Evolutionary conservation across 2,329 filamentous ascomycete species (phyloP).

Genomic region (Salinomyces thailandicus): DNA sequence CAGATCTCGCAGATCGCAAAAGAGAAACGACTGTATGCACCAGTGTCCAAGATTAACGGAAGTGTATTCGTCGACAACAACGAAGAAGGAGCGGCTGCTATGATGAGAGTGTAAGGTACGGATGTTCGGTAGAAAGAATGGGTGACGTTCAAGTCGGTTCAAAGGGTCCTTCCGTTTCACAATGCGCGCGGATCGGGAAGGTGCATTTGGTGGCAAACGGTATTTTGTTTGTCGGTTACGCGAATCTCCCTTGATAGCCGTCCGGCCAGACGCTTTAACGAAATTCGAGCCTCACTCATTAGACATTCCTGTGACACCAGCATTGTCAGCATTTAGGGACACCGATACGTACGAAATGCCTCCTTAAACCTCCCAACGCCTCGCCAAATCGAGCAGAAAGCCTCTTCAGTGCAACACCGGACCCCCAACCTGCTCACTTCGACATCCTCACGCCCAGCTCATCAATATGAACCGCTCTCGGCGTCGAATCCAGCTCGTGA

Average conservation of each 20-base stretch:
- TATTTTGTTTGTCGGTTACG: no score
- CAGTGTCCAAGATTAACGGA: no score
- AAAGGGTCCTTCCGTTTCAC: background rate
- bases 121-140: background rate
- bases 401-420: no score
- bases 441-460: background rate
- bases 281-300: no score
- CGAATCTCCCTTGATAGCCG: no score
- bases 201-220: background rate
- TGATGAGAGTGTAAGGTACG: no score
- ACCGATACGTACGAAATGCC: no score
- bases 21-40: background rate
- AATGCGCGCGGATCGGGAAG: background rate
- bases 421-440: background rate
- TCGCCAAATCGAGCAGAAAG: background rate
- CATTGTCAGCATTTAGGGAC: no score
- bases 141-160: background rate
- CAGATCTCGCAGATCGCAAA: background rate
- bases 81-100: background rate
- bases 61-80: no score
- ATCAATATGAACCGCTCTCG: background rate
- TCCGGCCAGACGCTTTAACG: no score
- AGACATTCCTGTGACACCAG: no score
- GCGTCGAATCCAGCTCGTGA: constrained; percentile 9
- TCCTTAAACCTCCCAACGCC: constrained; percentile 1